These are phyloP conservation scores for Zasmidium cellare DNA, from an alignment of 2,329 filamentous ascomycete genomes.

Conservation along the genomic window DNA sequence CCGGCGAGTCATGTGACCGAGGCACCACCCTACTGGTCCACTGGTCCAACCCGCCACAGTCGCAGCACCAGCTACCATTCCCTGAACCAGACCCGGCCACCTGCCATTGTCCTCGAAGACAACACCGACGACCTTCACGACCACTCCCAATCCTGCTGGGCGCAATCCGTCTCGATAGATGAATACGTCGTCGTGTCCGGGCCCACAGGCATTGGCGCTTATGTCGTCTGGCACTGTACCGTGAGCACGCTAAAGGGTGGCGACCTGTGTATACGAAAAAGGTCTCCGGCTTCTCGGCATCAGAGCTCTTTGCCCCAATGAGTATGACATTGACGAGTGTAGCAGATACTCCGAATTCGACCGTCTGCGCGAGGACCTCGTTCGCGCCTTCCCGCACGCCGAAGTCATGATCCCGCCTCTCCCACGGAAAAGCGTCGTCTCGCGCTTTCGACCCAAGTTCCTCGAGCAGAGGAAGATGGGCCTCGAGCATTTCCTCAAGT, in stretches of 20 bases:
- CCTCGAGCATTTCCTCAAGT: conserved; percentile 93
- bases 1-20: conserved; percentile 19
- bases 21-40: conserved; percentile 51
- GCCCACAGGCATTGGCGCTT: conserved; percentile 69
- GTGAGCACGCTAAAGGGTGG: conserved; percentile 76
- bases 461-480: conserved; percentile 80
- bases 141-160: conserved; percentile 61
- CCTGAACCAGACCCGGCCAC: conserved; percentile 35
- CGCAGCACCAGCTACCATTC: conserved; percentile 39
- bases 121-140: conserved; percentile 61
- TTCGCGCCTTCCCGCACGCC: conserved; percentile 80
- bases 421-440: conserved; percentile 88
- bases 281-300: conserved; percentile 38
- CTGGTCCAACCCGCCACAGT: conserved; percentile 29
- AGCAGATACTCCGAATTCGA: conserved; percentile 89
- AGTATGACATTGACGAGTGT: conserved; percentile 7
- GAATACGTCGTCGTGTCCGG: conserved; percentile 64
- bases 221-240: conserved; percentile 90
- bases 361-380: conserved; percentile 70
- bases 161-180: conserved; percentile 60
- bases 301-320: not conserved
- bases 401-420: conserved; percentile 83
- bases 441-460: conserved; percentile 75
- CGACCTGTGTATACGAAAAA: conserved; percentile 46
- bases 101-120: conserved; percentile 61